Evolutionary conservation across 306 rosid genomes (phyloP), one percentile per base, ranked within the genome.

Genomic region (Pterocarpus santalinus): DNA sequence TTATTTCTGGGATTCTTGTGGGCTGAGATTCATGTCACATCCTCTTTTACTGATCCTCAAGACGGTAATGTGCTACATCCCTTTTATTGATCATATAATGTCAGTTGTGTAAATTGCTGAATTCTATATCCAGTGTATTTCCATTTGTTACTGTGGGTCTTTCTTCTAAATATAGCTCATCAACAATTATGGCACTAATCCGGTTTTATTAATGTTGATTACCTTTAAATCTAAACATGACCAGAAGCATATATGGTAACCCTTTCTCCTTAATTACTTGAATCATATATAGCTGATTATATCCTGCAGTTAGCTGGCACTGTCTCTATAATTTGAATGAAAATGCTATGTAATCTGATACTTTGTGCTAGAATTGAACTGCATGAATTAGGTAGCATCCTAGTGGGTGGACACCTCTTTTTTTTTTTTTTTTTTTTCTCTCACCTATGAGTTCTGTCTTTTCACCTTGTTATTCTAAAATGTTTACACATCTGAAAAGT

Each of bases 1-100:
- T 85, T 91, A 69, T 83, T 87, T 80, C 82, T 90, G 80, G 90
- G 86, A 79, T 44, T 91, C 55, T 85, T 83, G 65, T 86, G 82
- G 75, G 80, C 85, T 52, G 74, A 92, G 67, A 72, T 89, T 81
- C 86, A 85, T 52, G 34, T 81, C 51, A 65, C 79, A 43, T 75
- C 73, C 63, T 85, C 97, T 4, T n/a, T 64, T 38, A 92, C 97
- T 53, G 77, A 92, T 73, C 28, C 89, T 51, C 80, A 47, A 67
- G 98, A 93, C 34, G 92, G 98, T 93, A 90, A 76, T 52, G 52
- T 87, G 33, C 6, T 38, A 14, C 55, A 30, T 13, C 34, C 76
- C 38, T 55, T 43, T 56, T 73, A 3, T 53, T 55, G 28, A 13
- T 70, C 5, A 56, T 13, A 35, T 22, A 77, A 41, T 36, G 22